Base-by-base conservation (phyloP, 495 filamentous ascomycete genomes). In the Xylaria venustula region DNA sequence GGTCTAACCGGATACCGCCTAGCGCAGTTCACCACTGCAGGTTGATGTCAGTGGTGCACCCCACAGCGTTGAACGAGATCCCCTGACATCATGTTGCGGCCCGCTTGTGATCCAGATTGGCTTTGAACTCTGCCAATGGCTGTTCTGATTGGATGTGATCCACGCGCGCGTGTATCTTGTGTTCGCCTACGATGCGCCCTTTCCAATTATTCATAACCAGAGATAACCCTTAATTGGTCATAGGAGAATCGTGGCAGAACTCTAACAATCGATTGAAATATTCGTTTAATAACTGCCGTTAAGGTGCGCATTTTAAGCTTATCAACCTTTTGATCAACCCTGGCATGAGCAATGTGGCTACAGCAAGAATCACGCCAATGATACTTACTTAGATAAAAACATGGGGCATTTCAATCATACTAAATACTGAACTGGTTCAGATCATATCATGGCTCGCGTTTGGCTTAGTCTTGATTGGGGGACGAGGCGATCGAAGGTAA, bases 141-240 rank as follows among this genome's bases (percentile, higher is more conserved):
- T 6, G 45, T 8, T 0, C 56, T 50, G 46, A 59, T 59, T 59
- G 56, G 56, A 50, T n/a, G 25, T 22, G 3, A 14, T 19, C 26
- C 45, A 52, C 28, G 55, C 55, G 55, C 55, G 55, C 55, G 55
- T 58, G 42, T 48, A 41, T 46, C 42, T 20, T 45, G 53, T 14
- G 25, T 41, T 56, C 41, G 23, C 32, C 22, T 56, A 32, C 40
- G 0, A 40, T 23, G 30, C 36, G 41, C 23, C 37, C 23, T 30
- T 44, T 41, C 14, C 51, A 17, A n/a, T 42, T 11, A 37, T 23
- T 1, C 7, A 36, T 15, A 17, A 37, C 28, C 30, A 53, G n/a
- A 34, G 30, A 34, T 34, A 11, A 34, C 11, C 30, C 30, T 34
- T 34, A 34, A 5, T 34, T 11, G 5, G 30, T 11, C 7, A 41